A percentile compares a stretch with the other conserved stretches of the same genome.
These are phyloP conservation scores for Coffea eugenioides DNA, from an alignment of 257 asterid species.

Conservation along the genomic window DNA sequence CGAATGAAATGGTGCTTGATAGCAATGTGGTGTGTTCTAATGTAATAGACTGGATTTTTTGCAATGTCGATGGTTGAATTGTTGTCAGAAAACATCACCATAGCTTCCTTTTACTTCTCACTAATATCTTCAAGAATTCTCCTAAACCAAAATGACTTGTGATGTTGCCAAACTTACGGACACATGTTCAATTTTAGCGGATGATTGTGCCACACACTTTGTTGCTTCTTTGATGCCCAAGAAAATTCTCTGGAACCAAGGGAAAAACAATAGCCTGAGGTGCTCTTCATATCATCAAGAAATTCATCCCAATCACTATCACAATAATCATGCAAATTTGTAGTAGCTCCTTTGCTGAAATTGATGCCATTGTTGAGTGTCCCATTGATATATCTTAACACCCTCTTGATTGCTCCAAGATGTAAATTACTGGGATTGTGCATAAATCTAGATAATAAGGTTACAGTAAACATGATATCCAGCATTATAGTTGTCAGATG, in stretches of 20 bases:
- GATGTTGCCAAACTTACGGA: neutral
- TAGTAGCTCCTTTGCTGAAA: neutral
- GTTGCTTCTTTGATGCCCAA: neutral
- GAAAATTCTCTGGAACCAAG: neutral
- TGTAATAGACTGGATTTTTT: too few species aligned
- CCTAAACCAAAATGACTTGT: neutral
- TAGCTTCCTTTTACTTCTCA: neutral
- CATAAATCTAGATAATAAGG: too few species aligned
- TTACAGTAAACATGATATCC: too few species aligned
- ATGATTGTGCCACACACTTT: neutral
- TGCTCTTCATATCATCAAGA: neutral
- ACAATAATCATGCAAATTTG: neutral
- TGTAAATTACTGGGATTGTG: neutral
- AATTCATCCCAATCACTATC: neutral
- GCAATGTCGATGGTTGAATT: neutral
- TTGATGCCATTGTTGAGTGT: neutral
- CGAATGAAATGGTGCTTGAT: neutral
- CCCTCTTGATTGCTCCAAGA: neutral
- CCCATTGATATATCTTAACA: neutral
- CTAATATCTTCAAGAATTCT: neutral
- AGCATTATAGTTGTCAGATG: too few species aligned
- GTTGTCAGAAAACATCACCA: neutral
- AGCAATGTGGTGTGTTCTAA: neutral
- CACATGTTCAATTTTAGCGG: neutral
- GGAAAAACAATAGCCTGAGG: neutral